Conservation (phyloP, 139 green algal genomes). For the Parachlorella kessleri region DNA sequence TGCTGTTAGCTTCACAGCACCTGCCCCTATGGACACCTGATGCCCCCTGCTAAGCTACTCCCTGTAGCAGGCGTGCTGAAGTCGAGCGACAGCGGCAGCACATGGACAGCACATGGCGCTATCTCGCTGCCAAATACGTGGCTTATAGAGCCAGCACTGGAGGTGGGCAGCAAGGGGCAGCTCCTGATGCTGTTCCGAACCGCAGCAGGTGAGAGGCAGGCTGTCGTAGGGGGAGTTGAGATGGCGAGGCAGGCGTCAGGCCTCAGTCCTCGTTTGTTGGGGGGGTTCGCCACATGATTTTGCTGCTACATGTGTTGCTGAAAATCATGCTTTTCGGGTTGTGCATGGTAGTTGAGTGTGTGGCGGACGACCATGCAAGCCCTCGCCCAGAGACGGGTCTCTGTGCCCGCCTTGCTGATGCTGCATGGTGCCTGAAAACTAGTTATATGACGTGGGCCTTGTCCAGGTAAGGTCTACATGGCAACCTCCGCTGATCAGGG, state of each 20-base stretch:
- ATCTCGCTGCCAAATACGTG: conserved; percentile 37
- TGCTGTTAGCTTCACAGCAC: too few relatives aligned
- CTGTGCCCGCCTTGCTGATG: too few relatives aligned
- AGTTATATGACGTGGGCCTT: too few relatives aligned
- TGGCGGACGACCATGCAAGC: background rate
- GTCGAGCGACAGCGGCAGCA: conserved; percentile 13
- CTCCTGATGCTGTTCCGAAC: conserved; percentile 31
- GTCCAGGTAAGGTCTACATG: conserved; percentile 29
- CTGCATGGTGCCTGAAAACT: too few relatives aligned
- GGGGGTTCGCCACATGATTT: too few relatives aligned
- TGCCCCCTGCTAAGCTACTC: too few relatives aligned
- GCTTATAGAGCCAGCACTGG: conserved; percentile 44
- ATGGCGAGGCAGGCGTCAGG: too few relatives aligned
- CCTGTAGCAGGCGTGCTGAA: conserved; percentile 30
- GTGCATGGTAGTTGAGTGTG: background rate
- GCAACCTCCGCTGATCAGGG: conserved; percentile 27
- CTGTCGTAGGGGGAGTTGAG: background rate
- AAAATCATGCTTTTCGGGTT: too few relatives aligned
- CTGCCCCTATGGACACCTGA: too few relatives aligned
- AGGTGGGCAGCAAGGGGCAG: conserved; percentile 25
- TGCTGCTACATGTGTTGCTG: too few relatives aligned
- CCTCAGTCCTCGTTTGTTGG: too few relatives aligned
- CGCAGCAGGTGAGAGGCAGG: background rate
- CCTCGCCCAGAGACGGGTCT: too few relatives aligned
- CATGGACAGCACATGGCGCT: conserved; percentile 19